phyloP scores from a whole-genome alignment of 305 asterid genomes.

The Ajuga reptans region DNA sequence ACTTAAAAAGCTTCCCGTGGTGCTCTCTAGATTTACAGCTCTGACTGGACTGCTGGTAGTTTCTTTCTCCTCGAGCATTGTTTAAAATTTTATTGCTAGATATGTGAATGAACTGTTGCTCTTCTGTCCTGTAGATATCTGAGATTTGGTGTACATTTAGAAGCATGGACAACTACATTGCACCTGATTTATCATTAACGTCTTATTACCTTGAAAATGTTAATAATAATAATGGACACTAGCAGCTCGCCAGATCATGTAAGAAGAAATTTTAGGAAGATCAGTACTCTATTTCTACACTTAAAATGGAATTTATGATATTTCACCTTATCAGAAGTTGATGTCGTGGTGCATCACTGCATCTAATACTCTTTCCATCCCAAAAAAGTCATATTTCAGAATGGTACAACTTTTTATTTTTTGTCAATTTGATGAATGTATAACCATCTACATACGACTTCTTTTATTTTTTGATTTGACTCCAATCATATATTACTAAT shows the following conservation, averaged over 20 bases:
- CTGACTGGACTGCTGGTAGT: conserved; percentile 93
- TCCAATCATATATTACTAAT: too few relatives aligned
- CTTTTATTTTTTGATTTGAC: too few relatives aligned
- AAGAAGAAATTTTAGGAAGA: neutral
- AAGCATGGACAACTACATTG: conserved; percentile 11
- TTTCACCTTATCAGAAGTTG: neutral
- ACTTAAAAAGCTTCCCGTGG: conserved; percentile 81
- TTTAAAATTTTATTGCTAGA: conserved; percentile 17
- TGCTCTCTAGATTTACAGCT: conserved; percentile 82
- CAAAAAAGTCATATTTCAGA: too few relatives aligned
- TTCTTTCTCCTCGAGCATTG: conserved; percentile 8
- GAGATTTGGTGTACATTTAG: conserved; percentile 3
- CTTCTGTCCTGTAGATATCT: conserved; percentile 4
- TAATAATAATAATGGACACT: neutral
- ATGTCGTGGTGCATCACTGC: neutral
- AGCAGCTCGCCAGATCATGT: neutral
- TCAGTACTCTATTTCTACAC: neutral
- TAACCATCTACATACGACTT: too few relatives aligned
- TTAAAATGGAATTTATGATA: conserved; percentile 1
- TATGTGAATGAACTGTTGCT: neutral
- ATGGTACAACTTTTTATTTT: too few relatives aligned
- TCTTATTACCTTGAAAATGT: conserved; percentile 1
- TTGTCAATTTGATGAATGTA: too few relatives aligned
- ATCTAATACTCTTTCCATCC: neutral
- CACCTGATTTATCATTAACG: conserved; percentile 14